Conservation (phyloP, 495 filamentous ascomycete species). For the Hyaloscypha bicolor region DNA sequence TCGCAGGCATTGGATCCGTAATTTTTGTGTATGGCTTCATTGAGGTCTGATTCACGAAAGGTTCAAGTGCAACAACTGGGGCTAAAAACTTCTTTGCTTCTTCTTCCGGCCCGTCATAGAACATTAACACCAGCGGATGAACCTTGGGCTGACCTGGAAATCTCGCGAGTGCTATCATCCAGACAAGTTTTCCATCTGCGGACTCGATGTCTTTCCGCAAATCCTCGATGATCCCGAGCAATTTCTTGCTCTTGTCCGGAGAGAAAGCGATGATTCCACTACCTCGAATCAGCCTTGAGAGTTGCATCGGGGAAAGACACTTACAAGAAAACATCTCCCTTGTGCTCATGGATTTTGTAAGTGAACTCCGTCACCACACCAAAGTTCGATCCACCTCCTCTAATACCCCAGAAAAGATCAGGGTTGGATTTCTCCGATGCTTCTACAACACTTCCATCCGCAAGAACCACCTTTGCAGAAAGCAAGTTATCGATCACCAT, state of each 20-base stretch:
- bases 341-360: constrained; percentile 18
- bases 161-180: constrained; percentile 11
- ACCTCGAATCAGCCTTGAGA: not conserved
- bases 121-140: constrained; percentile 10
- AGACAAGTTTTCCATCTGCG: constrained; percentile 16
- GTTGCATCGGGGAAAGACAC: not conserved
- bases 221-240: not conserved
- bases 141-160: constrained; percentile 10
- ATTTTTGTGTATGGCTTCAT: constrained; percentile 7
- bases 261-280: constrained; percentile 16
- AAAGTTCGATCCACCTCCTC: constrained; percentile 56
- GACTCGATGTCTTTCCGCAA: constrained; percentile 10
- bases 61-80: constrained; percentile 14
- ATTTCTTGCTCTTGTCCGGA: constrained; percentile 15
- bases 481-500: constrained; percentile 49
- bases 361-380: constrained; percentile 50
- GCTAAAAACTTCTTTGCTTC: constrained; percentile 12
- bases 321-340: constrained; percentile 24
- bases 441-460: constrained; percentile 47
- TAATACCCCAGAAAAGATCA: constrained; percentile 57
- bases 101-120: constrained; percentile 26
- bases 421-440: constrained; percentile 44
- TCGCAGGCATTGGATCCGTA: not conserved
- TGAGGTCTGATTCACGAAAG: constrained; percentile 4
- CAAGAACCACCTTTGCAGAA: constrained; percentile 54